Percentiles rank a stretch among this genome's conserved stretches.
phyloP scores from a whole-genome alignment of 2,329 filamentous ascomycete species.

The Mollisiaceae sp. region DNA sequence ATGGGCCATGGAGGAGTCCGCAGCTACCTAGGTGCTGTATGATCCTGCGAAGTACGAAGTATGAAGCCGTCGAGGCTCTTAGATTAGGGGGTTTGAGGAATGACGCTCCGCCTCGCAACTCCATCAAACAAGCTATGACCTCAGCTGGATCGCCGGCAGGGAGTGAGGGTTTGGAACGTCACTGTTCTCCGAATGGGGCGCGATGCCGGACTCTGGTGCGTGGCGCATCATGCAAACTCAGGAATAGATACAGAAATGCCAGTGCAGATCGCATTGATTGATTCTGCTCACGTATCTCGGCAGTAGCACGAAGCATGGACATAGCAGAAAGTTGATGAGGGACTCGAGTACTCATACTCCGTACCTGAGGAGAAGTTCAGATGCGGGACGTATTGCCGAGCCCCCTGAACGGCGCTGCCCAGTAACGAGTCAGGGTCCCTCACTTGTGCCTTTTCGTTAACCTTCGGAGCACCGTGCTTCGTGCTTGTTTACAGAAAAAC shows the following conservation, averaged over 20 bases:
- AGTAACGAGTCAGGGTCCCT: background rate
- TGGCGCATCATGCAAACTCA: conserved; percentile 13
- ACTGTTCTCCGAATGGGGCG: background rate
- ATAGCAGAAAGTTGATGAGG: background rate
- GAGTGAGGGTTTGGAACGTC: conserved; percentile 6
- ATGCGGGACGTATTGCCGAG: conserved; percentile 2
- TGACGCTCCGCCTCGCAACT: conserved; percentile 7
- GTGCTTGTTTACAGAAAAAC: conserved; percentile 1
- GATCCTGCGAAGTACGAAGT: background rate
- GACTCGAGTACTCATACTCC: background rate
- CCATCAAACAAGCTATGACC: conserved; percentile 21
- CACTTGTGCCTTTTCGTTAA: background rate
- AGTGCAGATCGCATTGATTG: conserved; percentile 12
- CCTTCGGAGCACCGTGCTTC: background rate
- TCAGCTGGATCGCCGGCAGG: conserved; percentile 18
- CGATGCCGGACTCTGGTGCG: conserved; percentile 5
- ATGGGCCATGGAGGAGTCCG: background rate
- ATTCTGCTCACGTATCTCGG: background rate
- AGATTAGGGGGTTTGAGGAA: conserved; percentile 13
- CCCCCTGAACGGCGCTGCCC: background rate
- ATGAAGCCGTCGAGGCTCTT: background rate
- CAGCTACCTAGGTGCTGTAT: background rate
- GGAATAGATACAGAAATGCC: conserved; percentile 10
- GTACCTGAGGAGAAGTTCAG: background rate
- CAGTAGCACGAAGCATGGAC: background rate